Evolutionary conservation across 805 yeast species (phyloP), one percentile per base, ranked within the genome.

Genomic region (Teunomyces stri): DNA sequence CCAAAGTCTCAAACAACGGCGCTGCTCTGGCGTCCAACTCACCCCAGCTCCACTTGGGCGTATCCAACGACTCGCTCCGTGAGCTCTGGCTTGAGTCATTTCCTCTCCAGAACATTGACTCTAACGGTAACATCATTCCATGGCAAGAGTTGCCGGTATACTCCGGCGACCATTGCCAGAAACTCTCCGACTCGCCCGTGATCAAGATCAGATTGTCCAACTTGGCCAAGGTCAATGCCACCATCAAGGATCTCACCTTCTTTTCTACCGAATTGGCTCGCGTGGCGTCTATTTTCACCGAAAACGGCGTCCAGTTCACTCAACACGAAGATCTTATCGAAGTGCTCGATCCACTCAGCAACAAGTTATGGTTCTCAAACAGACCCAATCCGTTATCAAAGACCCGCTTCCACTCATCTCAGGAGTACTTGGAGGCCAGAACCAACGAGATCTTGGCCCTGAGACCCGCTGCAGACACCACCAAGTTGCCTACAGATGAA

Each of bases 61-160:
- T 86, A 40, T 78, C 89, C 6, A 73, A 70, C 47, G 89, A 85
- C 52, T 85, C 91, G 0, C 58, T 84, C 43, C 78, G 74, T 52
- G 95, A 87, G 64, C 65, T 80, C 25, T 87, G 95, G 95, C 61
- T 87, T 41, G 87, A 85, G 62, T 69, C 82, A 18, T 85, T 81
- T 62, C 89, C 87, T 16, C 68, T 77, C 35, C 75, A 71, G 51
- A 59, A 63, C 42, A 16, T 53, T 15, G 74, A 70, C 47, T 49
- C 44, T 7, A 55, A 59, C 25, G 77, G 76, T 3, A 56, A 64
- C 42, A 46, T 65, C 27, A 57, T 57, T 30, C 78, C 78, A 4
- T 68, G 74, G 69, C 78, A 72, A 48, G 76, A 72, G 42, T 57
- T 67, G 57, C 47, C 51, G 3, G 62, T 69, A 30, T 72, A 72